A percentile compares a stretch with the other conserved stretches of the same genome.
These are phyloP conservation scores for Sabuloglossum arenarium DNA, from an alignment of 495 filamentous ascomycete genomes.

Conservation along the genomic window DNA sequence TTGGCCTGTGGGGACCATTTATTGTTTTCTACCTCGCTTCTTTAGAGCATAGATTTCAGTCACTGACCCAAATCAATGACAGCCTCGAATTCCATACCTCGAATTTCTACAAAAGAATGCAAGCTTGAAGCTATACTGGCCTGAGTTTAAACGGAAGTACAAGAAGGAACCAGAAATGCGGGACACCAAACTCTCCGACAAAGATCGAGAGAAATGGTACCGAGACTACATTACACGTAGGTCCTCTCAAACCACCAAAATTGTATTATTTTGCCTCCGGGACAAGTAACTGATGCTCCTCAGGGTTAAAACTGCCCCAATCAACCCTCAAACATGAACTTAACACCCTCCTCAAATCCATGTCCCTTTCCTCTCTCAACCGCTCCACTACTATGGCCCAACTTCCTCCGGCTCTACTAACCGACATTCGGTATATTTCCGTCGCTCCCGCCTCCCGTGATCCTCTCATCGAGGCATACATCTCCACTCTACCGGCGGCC, in stretches of 20 bases:
- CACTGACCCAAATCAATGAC: neutral
- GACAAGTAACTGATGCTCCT: conserved; percentile 1
- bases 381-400: conserved; percentile 36
- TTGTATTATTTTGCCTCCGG: neutral
- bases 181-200: conserved; percentile 52
- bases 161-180: conserved; percentile 66
- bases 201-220: conserved; percentile 79
- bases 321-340: conserved; percentile 61
- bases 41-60: neutral
- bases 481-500: conserved; percentile 47
- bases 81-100: conserved; percentile 61
- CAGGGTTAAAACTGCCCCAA: conserved; percentile 48
- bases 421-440: conserved; percentile 67
- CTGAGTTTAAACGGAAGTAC: conserved; percentile 84
- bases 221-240: conserved; percentile 57
- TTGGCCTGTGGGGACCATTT: neutral
- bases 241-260: neutral
- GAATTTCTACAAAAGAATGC: conserved; percentile 62
- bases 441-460: conserved; percentile 48
- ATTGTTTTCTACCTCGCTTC: neutral
- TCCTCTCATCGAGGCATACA: conserved; percentile 51
- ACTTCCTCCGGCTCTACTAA: conserved; percentile 46
- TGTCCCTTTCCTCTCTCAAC: conserved; percentile 43
- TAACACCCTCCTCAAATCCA: conserved; percentile 47
- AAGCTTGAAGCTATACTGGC: conserved; percentile 85